Conservation (phyloP, 805 yeast genomes). For the Candida morakotiae region DNA sequence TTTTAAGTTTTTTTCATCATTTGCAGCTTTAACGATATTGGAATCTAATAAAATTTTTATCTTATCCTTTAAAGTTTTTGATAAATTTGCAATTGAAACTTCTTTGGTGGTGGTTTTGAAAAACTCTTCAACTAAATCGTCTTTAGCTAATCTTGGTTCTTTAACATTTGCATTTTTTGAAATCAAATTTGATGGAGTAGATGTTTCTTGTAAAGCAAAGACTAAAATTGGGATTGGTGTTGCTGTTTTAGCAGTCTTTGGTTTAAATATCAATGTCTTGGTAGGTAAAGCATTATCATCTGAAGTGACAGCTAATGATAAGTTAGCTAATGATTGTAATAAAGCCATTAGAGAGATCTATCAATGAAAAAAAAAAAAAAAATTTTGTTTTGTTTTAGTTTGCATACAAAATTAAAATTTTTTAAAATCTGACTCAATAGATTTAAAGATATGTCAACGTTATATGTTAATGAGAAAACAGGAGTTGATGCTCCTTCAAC, state of each 20-base stretch:
- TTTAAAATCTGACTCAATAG: constrained; percentile 2
- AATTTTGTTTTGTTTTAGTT: not conserved
- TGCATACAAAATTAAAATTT: not conserved
- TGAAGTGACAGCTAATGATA: constrained; percentile 54
- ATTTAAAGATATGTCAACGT: constrained; percentile 25
- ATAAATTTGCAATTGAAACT: constrained; percentile 54
- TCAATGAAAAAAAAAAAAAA: not conserved
- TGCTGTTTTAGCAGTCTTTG: constrained; percentile 82
- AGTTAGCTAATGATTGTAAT: constrained; percentile 62
- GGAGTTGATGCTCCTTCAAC: constrained; percentile 62
- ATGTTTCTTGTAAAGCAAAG: constrained; percentile 66
- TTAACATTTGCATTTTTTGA: constrained; percentile 68
- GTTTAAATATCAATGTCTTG: constrained; percentile 83
- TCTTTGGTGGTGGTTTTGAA: constrained; percentile 57
- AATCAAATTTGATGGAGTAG: constrained; percentile 61
- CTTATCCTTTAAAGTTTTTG: constrained; percentile 45
- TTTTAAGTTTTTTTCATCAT: constrained; percentile 32
- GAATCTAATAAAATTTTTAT: constrained; percentile 58
- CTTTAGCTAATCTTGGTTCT: constrained; percentile 86
- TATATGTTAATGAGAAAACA: constrained; percentile 69
- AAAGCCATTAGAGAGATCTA: constrained; percentile 46
- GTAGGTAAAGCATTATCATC: constrained; percentile 40
- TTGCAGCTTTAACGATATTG: constrained; percentile 37
- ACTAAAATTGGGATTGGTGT: constrained; percentile 76
- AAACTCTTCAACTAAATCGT: constrained; percentile 66